Base-by-base conservation (phyloP, 2,329 filamentous ascomycete species). In the Trichoderma afroharzianum region DNA sequence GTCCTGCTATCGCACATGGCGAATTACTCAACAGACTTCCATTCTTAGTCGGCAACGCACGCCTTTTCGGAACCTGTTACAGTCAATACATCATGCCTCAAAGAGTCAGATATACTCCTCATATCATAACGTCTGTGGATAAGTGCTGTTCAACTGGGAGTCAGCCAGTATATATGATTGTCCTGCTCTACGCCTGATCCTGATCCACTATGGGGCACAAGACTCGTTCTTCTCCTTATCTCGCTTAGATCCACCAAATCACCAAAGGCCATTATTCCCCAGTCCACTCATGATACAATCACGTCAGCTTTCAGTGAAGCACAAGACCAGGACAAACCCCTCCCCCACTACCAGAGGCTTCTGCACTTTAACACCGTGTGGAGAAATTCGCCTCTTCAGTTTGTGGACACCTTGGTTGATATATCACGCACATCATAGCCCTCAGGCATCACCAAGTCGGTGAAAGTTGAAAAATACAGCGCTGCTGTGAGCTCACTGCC, bases 301-400 rank as follows among this genome's bases (percentile, higher is more conserved):
- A 63, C 63, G 70, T 63, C 70, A 68, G 77, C 63, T 69, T 76
- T 39, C 36, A 58, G 69, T 36, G 62, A 74, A 70, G 68, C 70
- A 68, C 71, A 72, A 72, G 67, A 72, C 47, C 47, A 53, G 9
- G 47, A 53, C 47, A 57, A 74, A 57, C 72, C 74, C 73, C 73
- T 72, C 71, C 72, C 66, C 66, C 71, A 59, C 68, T 32, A 50
- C 75, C 71, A 76, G 57, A 73, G 70, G 72, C 72, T 58, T 71
- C 53, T 73, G 59, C 71, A 80, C 55, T 77, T 79, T 81, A 72
- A 75, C 79, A 81, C 79, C 75, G 76, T 80, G 79, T 80, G 80
- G 71, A 70, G 67, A 39, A 59, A n/a, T 47, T 30, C 21, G 47
- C 26, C 57, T 58, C 47, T 36, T 70, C 50, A 57, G 28, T 55